Percentiles rank a stretch among this genome's conserved stretches.
phyloP scores from a whole-genome alignment of 805 yeast species.

The Lipomyces yamadae region DNA sequence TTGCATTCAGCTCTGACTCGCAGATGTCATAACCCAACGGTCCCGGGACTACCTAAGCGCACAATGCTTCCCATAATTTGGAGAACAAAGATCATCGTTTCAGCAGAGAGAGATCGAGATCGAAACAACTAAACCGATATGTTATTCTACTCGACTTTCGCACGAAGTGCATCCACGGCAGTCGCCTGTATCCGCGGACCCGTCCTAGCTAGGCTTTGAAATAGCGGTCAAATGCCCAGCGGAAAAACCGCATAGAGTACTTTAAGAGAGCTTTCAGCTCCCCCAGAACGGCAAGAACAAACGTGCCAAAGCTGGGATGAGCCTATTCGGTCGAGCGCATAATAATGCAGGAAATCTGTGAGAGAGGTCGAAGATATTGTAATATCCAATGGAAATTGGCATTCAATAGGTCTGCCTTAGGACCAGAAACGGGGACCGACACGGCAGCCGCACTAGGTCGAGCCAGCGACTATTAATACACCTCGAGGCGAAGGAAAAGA shows the following conservation, averaged over 20 bases:
- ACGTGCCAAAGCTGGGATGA: neutral
- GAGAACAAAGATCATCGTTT: neutral
- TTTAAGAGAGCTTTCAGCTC: neutral
- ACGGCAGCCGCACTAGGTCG: neutral
- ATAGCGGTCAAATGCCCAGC: conserved; percentile 2
- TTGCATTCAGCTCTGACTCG: neutral
- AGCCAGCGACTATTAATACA: neutral
- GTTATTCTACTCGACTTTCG: neutral
- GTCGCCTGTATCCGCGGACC: conserved; percentile 5
- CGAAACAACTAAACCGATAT: neutral
- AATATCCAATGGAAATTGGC: neutral
- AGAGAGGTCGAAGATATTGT: neutral
- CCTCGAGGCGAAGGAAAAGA: neutral
- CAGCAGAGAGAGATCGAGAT: neutral
- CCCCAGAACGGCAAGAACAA: neutral
- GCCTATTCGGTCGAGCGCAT: neutral
- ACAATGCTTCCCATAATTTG: neutral
- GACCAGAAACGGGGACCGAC: neutral
- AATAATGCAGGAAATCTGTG: neutral
- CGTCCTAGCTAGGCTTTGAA: conserved; percentile 9
- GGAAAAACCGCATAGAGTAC: neutral
- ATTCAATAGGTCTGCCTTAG: neutral
- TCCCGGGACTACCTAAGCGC: conserved; percentile 1
- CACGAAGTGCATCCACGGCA: neutral
- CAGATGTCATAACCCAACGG: conserved; percentile 3